Evolutionary conservation across 2,329 filamentous ascomycete species (phyloP).

Genomic region (Aspergillus latus): DNA sequence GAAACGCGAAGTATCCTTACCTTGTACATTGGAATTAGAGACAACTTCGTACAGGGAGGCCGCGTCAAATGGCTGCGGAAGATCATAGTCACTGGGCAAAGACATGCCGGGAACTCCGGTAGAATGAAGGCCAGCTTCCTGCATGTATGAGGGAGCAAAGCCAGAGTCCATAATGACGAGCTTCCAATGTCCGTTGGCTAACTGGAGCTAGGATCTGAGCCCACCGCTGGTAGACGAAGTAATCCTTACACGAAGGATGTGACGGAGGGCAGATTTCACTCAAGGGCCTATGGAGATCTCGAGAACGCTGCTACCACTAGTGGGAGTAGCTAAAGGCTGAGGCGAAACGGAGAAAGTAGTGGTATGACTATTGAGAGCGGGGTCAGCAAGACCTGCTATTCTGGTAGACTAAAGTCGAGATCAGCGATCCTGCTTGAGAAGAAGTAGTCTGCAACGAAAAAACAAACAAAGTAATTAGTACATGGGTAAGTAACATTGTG

Average conservation of each 20-base stretch:
- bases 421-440: neutral
- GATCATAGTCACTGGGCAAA: neutral
- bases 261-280: too few relatives aligned
- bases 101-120: neutral
- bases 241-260: neutral
- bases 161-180: conserved; percentile 13
- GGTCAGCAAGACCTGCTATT: conserved; percentile 1
- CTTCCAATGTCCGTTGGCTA: neutral
- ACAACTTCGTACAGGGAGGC: neutral
- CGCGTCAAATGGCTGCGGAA: neutral
- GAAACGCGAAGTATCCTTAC: neutral
- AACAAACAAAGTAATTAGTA: neutral
- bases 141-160: conserved; percentile 5
- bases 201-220: neutral
- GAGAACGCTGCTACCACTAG: neutral
- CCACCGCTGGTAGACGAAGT: neutral
- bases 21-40: neutral
- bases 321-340: neutral
- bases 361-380: neutral
- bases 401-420: neutral
- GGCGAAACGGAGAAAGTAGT: neutral
- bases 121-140: conserved; percentile 2
- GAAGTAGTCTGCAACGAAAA: neutral
- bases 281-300: neutral
- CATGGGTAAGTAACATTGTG: neutral